These are phyloP conservation scores for Podila epicladia DNA, from an alignment of 192 early-diverging fungal species.

Conservation along the genomic window DNA sequence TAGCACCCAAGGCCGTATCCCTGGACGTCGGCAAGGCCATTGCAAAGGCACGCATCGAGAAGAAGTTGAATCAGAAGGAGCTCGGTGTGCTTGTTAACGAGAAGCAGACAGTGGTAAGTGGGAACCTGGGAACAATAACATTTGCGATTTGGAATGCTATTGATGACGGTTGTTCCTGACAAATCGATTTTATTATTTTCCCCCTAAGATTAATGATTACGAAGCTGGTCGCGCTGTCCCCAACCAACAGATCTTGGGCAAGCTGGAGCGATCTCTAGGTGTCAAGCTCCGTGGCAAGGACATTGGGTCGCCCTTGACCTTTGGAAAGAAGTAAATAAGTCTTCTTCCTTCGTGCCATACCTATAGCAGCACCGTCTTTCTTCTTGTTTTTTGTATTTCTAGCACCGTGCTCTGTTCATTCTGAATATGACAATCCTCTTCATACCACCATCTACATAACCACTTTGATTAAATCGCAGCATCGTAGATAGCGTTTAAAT, in stretches of 20 bases:
- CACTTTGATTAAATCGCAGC: too few relatives aligned
- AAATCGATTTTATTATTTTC: background rate
- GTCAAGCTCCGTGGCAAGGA: slow-evolving; percentile 86
- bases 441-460: too few relatives aligned
- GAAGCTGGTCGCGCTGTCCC: slow-evolving; percentile 85
- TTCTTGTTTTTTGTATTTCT: too few relatives aligned
- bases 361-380: too few relatives aligned
- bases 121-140: background rate
- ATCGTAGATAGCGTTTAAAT: too few relatives aligned
- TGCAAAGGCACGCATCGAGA: slow-evolving; percentile 76
- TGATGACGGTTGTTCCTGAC: background rate
- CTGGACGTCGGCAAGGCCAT: slow-evolving; percentile 83
- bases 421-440: too few relatives aligned
- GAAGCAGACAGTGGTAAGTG: slow-evolving; percentile 77
- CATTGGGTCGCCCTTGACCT: slow-evolving; percentile 68
- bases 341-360: background rate
- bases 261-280: slow-evolving; percentile 86
- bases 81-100: slow-evolving; percentile 88
- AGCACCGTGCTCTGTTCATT: too few relatives aligned
- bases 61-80: slow-evolving; percentile 87
- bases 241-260: slow-evolving; percentile 87
- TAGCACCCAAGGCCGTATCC: slow-evolving; percentile 68
- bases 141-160: slow-evolving; percentile 6
- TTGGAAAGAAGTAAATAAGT: slow-evolving; percentile 51
- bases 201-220: slow-evolving; percentile 77